These are phyloP conservation scores for Stentor coeruleus DNA, from an alignment of 73 alveolate genomes.

Conservation along the genomic window DNA sequence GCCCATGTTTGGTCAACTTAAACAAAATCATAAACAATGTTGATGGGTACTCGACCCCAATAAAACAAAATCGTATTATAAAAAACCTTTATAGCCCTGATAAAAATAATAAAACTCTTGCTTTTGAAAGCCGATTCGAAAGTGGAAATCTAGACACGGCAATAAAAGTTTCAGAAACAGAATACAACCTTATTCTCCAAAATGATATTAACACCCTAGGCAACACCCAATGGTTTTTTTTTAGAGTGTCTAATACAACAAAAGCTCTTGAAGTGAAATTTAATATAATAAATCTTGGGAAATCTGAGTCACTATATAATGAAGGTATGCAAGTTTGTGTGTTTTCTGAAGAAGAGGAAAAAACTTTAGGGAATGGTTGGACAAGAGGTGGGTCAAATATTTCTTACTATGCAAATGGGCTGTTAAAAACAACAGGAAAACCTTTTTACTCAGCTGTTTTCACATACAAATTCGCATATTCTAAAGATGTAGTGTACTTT, in stretches of 20 bases:
- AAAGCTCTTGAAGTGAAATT: constrained; percentile 84
- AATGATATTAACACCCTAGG: constrained; percentile 96
- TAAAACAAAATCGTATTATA: constrained; percentile 33
- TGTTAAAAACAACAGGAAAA: constrained; percentile 22
- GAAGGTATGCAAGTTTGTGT: constrained; percentile 92
- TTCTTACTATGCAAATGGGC: constrained; percentile 36
- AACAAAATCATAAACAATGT: too few species aligned
- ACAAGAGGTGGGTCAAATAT: constrained; percentile 49
- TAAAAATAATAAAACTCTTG: constrained; percentile 67
- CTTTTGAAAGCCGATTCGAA: constrained; percentile 95
- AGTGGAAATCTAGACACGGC: constrained; percentile 90
- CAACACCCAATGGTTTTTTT: constrained; percentile 96
- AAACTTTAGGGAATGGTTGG: constrained; percentile 68
- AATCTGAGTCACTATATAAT: constrained; percentile 86
- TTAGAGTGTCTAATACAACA: constrained; percentile 83
- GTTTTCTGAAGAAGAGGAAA: constrained; percentile 72
- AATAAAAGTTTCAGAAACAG: constrained; percentile 68
- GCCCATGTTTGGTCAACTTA: too few species aligned
- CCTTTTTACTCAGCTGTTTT: constrained; percentile 49
- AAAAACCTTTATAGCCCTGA: constrained; percentile 58
- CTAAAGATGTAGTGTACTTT: constrained; percentile 1
- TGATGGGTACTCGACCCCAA: too few species aligned
- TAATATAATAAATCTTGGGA: constrained; percentile 92
- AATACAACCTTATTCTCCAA: constrained; percentile 86
- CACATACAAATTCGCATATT: neutral